Percentiles rank a stretch among this genome's conserved stretches.
phyloP scores from a whole-genome alignment of 1,284 basidiomycete species.

The Apiotrichum brassicae region DNA sequence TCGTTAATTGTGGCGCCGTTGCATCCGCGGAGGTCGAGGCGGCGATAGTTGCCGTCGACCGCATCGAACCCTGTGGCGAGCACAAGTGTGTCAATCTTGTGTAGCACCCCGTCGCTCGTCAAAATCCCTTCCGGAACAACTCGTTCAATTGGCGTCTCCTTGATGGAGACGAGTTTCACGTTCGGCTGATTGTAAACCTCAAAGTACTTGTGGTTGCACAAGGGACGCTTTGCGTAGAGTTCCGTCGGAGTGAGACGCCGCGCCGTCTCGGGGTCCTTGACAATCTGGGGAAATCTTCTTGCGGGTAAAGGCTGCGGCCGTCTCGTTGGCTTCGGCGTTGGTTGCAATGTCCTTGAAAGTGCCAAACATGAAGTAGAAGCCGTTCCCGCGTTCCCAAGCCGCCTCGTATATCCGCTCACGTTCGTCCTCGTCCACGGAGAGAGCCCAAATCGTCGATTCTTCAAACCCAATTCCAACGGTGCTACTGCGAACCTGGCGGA shows the following conservation, averaged over 20 bases:
- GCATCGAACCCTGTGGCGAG: constrained; percentile 15
- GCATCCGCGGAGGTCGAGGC: constrained; percentile 8
- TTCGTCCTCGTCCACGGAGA: constrained; percentile 1
- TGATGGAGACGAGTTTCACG: constrained; percentile 8
- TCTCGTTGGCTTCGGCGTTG: constrained; percentile 2
- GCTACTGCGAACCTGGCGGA: constrained; percentile 5
- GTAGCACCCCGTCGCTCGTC: constrained; percentile 7
- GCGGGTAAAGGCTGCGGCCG: constrained; percentile 10
- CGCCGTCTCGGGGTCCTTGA: constrained; percentile 13
- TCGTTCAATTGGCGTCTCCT: constrained; percentile 7
- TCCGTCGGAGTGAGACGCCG: constrained; percentile 4
- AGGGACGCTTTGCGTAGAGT: constrained; percentile 11
- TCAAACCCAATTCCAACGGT: constrained; percentile 8
- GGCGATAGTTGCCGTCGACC: constrained; percentile 12
- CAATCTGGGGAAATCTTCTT: constrained; percentile 7
- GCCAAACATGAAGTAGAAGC: constrained; percentile 15
- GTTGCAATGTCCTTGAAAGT: constrained; percentile 12
- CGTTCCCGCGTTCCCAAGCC: constrained; percentile 11
- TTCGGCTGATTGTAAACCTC: constrained; percentile 14
- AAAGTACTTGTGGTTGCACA: constrained; percentile 12
- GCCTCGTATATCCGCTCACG: constrained; percentile 6
- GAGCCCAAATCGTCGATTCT: constrained; percentile 1
- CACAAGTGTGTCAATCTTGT: constrained; percentile 11
- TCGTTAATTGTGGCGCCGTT: constrained; percentile 3
- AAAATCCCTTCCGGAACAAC: neutral